A percentile compares a stretch with the other conserved stretches of the same genome.
These are phyloP conservation scores for Pleomassaria siparia DNA, from an alignment of 2,329 filamentous ascomycete genomes.

Conservation along the genomic window DNA sequence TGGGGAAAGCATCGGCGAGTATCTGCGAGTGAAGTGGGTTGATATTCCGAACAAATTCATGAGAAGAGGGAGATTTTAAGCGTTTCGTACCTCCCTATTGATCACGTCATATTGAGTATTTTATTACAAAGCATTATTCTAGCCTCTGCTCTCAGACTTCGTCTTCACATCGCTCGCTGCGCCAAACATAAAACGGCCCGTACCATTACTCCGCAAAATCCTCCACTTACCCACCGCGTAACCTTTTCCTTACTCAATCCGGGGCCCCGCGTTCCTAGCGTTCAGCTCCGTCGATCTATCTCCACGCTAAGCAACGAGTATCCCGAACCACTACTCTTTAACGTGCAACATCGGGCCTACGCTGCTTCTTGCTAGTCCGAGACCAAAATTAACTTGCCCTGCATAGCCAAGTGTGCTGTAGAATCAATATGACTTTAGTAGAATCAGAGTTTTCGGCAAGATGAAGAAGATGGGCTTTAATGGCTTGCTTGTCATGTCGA, in stretches of 20 bases:
- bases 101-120: too few relatives aligned
- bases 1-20: constrained; percentile 51
- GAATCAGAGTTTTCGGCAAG: constrained; percentile 7
- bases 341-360: background rate
- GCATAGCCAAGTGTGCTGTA: background rate
- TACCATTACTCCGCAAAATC: too few relatives aligned
- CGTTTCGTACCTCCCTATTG: background rate
- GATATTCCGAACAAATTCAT: constrained; percentile 48
- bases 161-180: too few relatives aligned
- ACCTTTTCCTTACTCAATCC: constrained; percentile 10
- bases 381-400: background rate
- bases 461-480: constrained; percentile 44
- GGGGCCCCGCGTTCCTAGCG: constrained; percentile 7
- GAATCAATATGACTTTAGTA: constrained; percentile 2
- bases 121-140: too few relatives aligned
- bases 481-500: constrained; percentile 54
- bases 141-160: too few relatives aligned
- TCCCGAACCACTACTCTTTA: constrained; percentile 2
- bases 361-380: constrained; percentile 4
- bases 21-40: constrained; percentile 44
- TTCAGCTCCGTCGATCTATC: constrained; percentile 5
- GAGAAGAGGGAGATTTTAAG: constrained; percentile 33
- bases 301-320: constrained; percentile 2
- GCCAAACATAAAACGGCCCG: too few relatives aligned
- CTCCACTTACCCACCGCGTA: constrained; percentile 4